A percentile compares a stretch with the other conserved stretches of the same genome.
Evolutionary conservation across 306 rosid genomes (phyloP).

Genomic region (Canavalia ensiformis): DNA sequence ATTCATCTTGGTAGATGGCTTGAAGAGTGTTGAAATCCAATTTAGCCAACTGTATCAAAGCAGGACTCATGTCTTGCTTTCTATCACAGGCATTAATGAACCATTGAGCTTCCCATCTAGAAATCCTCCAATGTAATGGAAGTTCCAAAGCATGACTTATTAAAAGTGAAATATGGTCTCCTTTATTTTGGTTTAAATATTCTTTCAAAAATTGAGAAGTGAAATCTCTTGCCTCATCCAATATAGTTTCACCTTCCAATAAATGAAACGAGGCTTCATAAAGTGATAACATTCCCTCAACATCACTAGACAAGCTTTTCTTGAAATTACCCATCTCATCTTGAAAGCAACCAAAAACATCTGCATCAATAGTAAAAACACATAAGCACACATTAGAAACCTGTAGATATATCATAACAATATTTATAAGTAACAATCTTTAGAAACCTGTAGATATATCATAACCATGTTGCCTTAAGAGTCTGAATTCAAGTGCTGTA

Average conservation of each 20-base stretch:
- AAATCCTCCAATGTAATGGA: neutral
- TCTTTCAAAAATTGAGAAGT: neutral
- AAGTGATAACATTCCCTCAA: constrained; percentile 5
- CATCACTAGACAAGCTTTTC: neutral
- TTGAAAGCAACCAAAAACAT: neutral
- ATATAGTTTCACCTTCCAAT: constrained; percentile 16
- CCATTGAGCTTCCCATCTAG: neutral
- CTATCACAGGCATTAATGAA: neutral
- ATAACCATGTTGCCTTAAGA: constrained; percentile 13
- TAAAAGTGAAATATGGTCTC: neutral
- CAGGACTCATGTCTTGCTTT: neutral
- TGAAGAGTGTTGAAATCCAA: no score
- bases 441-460: constrained; percentile 11
- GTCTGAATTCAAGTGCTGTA: neutral
- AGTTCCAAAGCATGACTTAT: neutral
- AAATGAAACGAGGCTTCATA: neutral
- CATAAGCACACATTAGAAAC: no score
- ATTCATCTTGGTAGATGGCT: no score
- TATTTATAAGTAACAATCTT: no score
- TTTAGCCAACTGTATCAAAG: neutral
- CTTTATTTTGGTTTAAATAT: neutral
- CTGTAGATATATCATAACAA: no score
- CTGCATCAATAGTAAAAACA: neutral
- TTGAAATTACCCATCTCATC: neutral
- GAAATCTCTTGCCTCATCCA: constrained; percentile 22